A percentile compares a stretch with the other conserved stretches of the same genome.
Evolutionary conservation across 192 early-diverging fungal genomes (phyloP).

Genomic region (Piromyces sp.): DNA sequence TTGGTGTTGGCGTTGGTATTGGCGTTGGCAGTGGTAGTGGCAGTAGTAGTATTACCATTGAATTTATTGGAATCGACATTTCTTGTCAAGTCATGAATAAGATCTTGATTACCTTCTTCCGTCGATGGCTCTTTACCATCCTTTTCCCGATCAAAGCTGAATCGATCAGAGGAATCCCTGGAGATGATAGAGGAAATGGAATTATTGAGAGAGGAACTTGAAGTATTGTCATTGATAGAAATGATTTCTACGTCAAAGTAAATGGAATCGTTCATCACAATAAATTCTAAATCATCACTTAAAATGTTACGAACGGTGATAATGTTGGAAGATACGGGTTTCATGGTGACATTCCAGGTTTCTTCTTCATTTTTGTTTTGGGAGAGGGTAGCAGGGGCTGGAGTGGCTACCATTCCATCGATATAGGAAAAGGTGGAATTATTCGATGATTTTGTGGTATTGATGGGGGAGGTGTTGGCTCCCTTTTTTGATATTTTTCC

Average conservation of each 20-base stretch:
- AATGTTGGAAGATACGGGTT: constrained; percentile 9
- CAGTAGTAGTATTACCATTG: too few species aligned
- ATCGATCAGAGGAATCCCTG: neutral
- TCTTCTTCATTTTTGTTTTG: constrained; percentile 14
- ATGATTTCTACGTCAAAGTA: constrained; percentile 44
- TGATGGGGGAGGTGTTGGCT: neutral
- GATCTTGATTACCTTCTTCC: neutral
- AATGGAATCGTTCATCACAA: constrained; percentile 53
- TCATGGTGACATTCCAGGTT: constrained; percentile 29
- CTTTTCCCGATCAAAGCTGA: too few species aligned
- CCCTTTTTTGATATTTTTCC: constrained; percentile 5
- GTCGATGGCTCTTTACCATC: too few species aligned
- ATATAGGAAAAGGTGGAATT: neutral
- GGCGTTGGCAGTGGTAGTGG: too few species aligned
- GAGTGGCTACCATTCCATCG: neutral
- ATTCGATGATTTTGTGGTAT: neutral
- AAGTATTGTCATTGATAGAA: constrained; percentile 12
- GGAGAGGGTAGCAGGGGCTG: neutral
- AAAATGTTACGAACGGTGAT: constrained; percentile 37
- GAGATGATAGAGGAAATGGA: neutral
- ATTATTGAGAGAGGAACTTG: neutral
- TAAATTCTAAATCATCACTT: constrained; percentile 32
- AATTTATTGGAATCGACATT: neutral
- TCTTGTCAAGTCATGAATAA: neutral
- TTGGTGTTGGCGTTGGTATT: too few species aligned